A percentile compares a stretch with the other conserved stretches of the same genome.
Evolutionary conservation across 73 alveolate species (phyloP).

Genomic region (Paramecium primaurelia): DNA sequence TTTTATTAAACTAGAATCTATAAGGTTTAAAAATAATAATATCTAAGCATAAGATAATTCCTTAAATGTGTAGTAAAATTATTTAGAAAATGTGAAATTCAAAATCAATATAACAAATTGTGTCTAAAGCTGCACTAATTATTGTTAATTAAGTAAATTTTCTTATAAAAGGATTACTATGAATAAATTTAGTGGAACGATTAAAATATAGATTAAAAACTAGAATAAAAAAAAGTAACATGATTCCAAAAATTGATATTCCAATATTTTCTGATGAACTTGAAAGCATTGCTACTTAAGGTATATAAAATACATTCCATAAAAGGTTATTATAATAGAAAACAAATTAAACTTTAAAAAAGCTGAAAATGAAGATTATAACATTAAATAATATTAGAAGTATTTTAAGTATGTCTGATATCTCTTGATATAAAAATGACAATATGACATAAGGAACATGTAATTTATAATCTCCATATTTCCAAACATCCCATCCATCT

Average conservation of each 20-base stretch:
- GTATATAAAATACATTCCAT: constrained; percentile 1
- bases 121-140: not conserved
- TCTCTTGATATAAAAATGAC: not conserved
- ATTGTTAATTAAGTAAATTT: not conserved
- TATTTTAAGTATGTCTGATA: not conserved
- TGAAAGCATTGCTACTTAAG: not conserved
- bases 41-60: not conserved
- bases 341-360: not conserved
- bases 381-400: not conserved
- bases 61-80: not conserved
- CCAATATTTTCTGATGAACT: not conserved
- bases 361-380: not conserved
- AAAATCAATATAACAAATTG: not conserved
- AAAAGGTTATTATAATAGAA: constrained; percentile 1
- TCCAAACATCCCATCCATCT: constrained; percentile 1
- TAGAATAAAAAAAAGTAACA: not conserved
- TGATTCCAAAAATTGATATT: not conserved
- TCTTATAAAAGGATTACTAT: not conserved
- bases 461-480: not conserved
- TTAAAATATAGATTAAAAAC: not conserved
- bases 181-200: not conserved
- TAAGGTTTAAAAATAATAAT: not conserved
- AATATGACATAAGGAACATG: constrained; percentile 12
- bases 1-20: not conserved
- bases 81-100: not conserved